Evolutionary conservation across 106 monocot species (phyloP), one percentile per base, ranked within the genome.

Genomic region (Platanthera guangdongensis): DNA sequence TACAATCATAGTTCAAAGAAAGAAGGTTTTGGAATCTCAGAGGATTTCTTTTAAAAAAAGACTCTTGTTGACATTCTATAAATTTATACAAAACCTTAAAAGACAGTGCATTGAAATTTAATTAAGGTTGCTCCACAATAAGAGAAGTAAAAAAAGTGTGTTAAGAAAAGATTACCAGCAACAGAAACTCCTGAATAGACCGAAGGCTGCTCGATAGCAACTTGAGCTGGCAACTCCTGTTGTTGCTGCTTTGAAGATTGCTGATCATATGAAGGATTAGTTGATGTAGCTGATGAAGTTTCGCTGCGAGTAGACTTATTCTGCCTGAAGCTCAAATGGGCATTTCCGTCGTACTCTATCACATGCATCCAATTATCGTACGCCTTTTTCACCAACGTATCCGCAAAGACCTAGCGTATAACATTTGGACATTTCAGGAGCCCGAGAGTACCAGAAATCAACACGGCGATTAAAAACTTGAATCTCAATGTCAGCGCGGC

Each of bases 281-380:
- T 80, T 76, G 48, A 9, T 28, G 71, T 32, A 54, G 6, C 52
- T 46, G 78, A 55, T 71, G 78, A 64, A 65, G 70, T 12, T 75
- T 82, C 81, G 59, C 18, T 64, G 13, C 48, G 78, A 50, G 81
- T 47, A 55, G 78, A 82, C 76, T 85, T 79, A 32, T 77, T 81
- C 59, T 83, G 75, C 52, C 79, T 87, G 47, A 80, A 59, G 60
- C 64, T 77, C 76, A 83, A 68, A 39, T 87, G 90, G 50, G 81
- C 79, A 16, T 87, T 79, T 10, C 87, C 90, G 54, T 90, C 90
- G 57, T 90, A 90, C 54, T 85, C 87, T 52, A 90, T 83, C 19
- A 79, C 90, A 30, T 85, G 76, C 77, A 68, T 79, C 90, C 90
- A 90, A 77, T 87, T 85, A 64, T 90, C 90, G 69, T 90, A 90